Base-by-base conservation (phyloP, 495 filamentous ascomycete species). In the Xylaria sp. region DNA sequence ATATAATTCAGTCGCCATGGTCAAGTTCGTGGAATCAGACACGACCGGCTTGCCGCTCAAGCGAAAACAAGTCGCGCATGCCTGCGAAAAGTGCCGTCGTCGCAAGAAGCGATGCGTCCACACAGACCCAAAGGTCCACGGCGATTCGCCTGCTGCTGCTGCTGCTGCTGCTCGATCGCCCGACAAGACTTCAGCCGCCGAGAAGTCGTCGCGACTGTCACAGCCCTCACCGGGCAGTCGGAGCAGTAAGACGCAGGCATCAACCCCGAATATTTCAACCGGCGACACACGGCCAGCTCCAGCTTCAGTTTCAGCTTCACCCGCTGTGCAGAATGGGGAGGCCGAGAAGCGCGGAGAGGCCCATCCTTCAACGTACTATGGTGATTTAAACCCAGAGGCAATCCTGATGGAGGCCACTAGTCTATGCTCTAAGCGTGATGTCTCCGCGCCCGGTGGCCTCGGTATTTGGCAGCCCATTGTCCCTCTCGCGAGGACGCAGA, bases 311-410 rank as follows among this genome's bases (percentile, higher is more conserved):
- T 50, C 71, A n/a, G 61, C 67, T 3, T 50, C 71, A n/a, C 65
- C 71, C 17, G 63, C 61, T 15, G 44, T 68, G 19, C 44, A 55
- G 12, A 57, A 72, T 52, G 59, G 41, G 44, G 44, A 62, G 9
- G 61, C 44, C 43, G 44, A 70, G 11, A 69, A 55, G 52, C 66
- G 29, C 48, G 19, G 40, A 3, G 73, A 77, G n/a, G 61, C 53
- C 14, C 77, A 71, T 14, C 55, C 74, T 1, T 77, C 84, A 19
- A 76, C 82, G 1, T 89, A 87, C 58, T 76, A 87, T 24, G 85
- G 86, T 31, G 86, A 88, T 58, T 65, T 85, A 15, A 88, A 84
- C 73, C 86, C 86, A n/a, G 85, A 87, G 72, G 81, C 82, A 33
- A 82, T 86, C 12, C 79, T 89, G 29, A 79, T 86, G 66, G 81